Evolutionary conservation across 2,329 filamentous ascomycete species (phyloP).

Genomic region (Zasmidium citrigriseum): DNA sequence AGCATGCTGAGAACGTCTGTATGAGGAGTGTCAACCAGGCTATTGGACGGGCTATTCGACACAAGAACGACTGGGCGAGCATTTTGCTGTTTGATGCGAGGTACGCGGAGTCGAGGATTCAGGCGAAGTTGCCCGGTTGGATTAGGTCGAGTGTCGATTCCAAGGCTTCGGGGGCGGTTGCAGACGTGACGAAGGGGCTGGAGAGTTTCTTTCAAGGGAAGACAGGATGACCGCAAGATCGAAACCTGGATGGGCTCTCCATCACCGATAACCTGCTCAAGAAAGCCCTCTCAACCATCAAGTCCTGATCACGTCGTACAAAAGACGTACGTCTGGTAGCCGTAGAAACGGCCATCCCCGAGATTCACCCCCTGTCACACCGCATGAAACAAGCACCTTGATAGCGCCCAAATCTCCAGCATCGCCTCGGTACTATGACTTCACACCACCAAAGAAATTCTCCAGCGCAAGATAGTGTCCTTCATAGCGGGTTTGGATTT

Average conservation of each 20-base stretch:
- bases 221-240: not conserved
- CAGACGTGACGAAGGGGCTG: conserved; percentile 14
- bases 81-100: conserved; percentile 83
- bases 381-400: too few relatives aligned
- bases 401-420: not conserved
- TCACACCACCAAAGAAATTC: not conserved
- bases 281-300: too few relatives aligned
- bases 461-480: not conserved
- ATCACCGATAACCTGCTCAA: too few relatives aligned
- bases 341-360: too few relatives aligned
- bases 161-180: conserved; percentile 2
- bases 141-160: conserved; percentile 55
- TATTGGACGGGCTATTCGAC: conserved; percentile 88
- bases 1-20: conserved; percentile 91
- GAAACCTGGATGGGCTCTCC: too few relatives aligned
- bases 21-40: conserved; percentile 98
- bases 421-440: not conserved
- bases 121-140: conserved; percentile 82
- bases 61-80: conserved; percentile 83
- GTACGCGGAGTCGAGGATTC: conserved; percentile 73
- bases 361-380: too few relatives aligned
- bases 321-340: too few relatives aligned
- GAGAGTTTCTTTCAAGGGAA: conserved; percentile 14
- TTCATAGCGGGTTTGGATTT: too few relatives aligned
- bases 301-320: too few relatives aligned